Evolutionary conservation across 208 protist species (phyloP), one percentile per base, ranked within the genome.

Genomic region (Acanthamoeba triangularis): DNA sequence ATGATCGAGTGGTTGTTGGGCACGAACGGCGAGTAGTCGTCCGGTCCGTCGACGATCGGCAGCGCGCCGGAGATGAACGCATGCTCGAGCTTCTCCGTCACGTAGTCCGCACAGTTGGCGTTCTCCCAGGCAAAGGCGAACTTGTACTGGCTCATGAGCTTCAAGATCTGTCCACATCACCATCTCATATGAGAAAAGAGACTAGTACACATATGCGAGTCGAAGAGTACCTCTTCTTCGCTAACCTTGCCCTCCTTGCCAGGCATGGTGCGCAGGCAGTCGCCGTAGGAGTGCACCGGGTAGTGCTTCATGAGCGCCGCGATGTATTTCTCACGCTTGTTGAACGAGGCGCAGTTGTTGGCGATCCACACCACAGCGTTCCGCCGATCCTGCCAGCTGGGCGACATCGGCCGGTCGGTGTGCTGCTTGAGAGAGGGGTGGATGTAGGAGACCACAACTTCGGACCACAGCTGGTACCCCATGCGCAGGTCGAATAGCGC

Each of bases 1-100:
- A 98, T 97, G 47, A 97, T 93, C 0, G 96, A 97, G 23, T 94
- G 76, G 4, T 93, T 93, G 87, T 67, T 78, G 52, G 87, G 87
- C 37, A 93, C 41, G 65, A 93, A 93, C 18, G 87, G 87, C 0
- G 87, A 93, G 87, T 93, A 93, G 87, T 93, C 87, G 25, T 93
- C 59, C 1, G 87, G 87, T 13, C 87, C 87, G 41, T 93, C 87
- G 23, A 93, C 87, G 28, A 93, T 74, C 6, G 87, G 87, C 52
- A 93, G 87, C 87, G 8, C 87, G 18, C 87, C 87, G 3, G 87
- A 54, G 6, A 35, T 16, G 56, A 93, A 93, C 56, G 25, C n/a
- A 5, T 54, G 87, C 28, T 23, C 30, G 23, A 96, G 59, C 95
- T 96, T 96, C 65, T 96, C 95, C 20, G 95, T 92, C 47, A 96